These are phyloP conservation scores for Avena insularis DNA, from an alignment of 176 grass and related monocot species.

Conservation along the genomic window DNA sequence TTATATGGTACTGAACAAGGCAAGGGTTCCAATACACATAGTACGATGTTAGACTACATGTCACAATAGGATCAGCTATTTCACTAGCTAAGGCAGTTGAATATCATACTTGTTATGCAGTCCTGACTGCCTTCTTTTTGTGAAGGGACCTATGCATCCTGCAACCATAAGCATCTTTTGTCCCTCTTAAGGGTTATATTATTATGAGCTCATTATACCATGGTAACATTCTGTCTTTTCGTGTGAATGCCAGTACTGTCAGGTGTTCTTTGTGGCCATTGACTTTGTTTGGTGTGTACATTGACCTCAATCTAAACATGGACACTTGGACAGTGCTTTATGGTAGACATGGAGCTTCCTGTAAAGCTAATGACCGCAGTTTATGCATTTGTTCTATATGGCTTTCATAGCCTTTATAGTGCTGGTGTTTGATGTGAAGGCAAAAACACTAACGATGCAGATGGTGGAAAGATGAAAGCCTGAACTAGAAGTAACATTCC, in stretches of 20 bases:
- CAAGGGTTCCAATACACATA: background rate
- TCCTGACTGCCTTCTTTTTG: constrained; percentile 2
- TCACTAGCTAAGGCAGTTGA: constrained; percentile 22
- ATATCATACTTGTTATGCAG: background rate
- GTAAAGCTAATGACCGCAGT: background rate
- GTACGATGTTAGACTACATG: background rate
- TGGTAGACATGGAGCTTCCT: constrained; percentile 21
- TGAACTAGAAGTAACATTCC: constrained; percentile 10
- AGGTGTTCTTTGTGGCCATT: background rate
- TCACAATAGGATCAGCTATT: background rate
- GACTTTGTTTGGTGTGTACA: constrained; percentile 4
- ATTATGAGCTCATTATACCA: background rate
- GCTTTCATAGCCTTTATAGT: background rate
- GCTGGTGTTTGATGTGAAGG: background rate
- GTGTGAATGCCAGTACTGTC: background rate
- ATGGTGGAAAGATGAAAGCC: background rate
- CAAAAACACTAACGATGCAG: background rate
- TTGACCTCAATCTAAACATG: constrained; percentile 2
- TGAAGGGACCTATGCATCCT: background rate
- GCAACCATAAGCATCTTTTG: background rate
- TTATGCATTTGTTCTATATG: constrained; percentile 12
- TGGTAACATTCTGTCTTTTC: background rate
- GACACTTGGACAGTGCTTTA: constrained; percentile 9
- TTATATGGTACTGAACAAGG: background rate
- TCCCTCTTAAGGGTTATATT: background rate